Conservation (phyloP, 2,329 filamentous ascomycete genomes). For the Cladosporium sp. region DNA sequence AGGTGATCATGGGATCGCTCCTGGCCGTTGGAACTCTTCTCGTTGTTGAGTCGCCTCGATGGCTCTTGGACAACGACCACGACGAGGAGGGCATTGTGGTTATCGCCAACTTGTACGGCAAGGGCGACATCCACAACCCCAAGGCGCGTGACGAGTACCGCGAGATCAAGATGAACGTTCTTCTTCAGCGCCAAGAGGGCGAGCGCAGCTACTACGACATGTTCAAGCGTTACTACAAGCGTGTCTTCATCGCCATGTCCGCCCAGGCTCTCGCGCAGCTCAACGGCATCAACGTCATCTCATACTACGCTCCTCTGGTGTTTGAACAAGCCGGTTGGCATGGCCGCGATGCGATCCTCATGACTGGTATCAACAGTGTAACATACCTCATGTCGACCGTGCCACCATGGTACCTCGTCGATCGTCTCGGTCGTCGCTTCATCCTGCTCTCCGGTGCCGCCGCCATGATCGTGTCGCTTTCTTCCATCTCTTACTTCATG, state of each 20-base stretch:
- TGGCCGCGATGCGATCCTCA: slow-evolving; percentile 86
- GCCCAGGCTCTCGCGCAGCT: slow-evolving; percentile 93
- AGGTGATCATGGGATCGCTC: slow-evolving; percentile 89
- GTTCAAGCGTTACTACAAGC: slow-evolving; percentile 88
- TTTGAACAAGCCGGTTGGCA: slow-evolving; percentile 97
- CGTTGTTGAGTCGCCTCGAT: slow-evolving; percentile 95
- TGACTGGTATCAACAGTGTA: slow-evolving; percentile 94
- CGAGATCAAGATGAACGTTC: slow-evolving; percentile 98
- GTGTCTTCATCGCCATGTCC: slow-evolving; percentile 98
- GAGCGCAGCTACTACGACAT: slow-evolving; percentile 90
- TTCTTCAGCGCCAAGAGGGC: slow-evolving; percentile 90
- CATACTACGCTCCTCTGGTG: slow-evolving; percentile 94
- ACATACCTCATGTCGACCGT: slow-evolving; percentile 91
- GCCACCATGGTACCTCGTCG: slow-evolving; percentile 95
- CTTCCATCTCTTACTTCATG: slow-evolving; percentile 91
- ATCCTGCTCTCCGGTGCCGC: slow-evolving; percentile 89
- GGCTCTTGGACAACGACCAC: slow-evolving; percentile 95
- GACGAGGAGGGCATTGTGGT: slow-evolving; percentile 98
- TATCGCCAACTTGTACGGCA: slow-evolving; percentile 95
- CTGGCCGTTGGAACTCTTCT: slow-evolving; percentile 83
- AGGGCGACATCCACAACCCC: slow-evolving; percentile 89
- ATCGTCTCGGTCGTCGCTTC: slow-evolving; percentile 83
- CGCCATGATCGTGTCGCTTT: slow-evolving; percentile 85
- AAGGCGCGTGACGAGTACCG: slow-evolving; percentile 95
- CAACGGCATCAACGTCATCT: slow-evolving; percentile 99